Base-by-base conservation (phyloP, 345 rosid genomes). In the Lepidium africanum region DNA sequence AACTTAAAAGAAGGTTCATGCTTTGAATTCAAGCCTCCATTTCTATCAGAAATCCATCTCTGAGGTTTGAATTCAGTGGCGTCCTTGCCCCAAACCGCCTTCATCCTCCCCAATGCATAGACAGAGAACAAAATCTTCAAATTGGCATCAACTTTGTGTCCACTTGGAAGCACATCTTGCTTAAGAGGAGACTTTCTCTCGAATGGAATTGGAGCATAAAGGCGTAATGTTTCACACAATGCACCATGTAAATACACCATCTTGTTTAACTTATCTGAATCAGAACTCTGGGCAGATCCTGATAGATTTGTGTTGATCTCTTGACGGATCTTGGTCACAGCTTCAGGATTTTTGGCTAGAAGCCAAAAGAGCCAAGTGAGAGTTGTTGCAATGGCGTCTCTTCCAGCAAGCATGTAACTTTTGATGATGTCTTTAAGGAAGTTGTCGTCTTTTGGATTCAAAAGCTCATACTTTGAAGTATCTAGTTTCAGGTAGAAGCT, bases 291-390 rank as follows among this genome's bases (percentile, higher is more conserved):
- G 19, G 10, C 16, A 3, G 73, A 35, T 42, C 37, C n/a, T 52
- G 69, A 43, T 37, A 64, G 73, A 9, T 42, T 38, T 21, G 17
- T 36, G 2, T 54, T 64, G 7, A 35, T 63, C 15, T 72, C 76
- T 57, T 65, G 59, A 8, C 57, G 70, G 10, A 87, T 80, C 61
- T 69, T 83, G 10, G 37, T 36, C 69, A 76, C 69, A 4, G 74
- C 82, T 5, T 66, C 16, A 4, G 82, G 84, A 40, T 85, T 79
- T 55, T 55, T 69, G 13, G 80, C 66, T 11, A 86, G 57, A 21
- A 76, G 68, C 83, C 83, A 84, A 11, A 82, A 84, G 55, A 86
- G 70, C 85, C 87, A 81, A n/a, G 79, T 51, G 27, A 86, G 72
- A 68, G 64, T 62, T 40, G 78, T 51, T 12, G 63, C 72, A 39